Evolutionary conservation across 2,329 filamentous ascomycete genomes (phyloP).

Genomic region (Colletotrichum graminicola): DNA sequence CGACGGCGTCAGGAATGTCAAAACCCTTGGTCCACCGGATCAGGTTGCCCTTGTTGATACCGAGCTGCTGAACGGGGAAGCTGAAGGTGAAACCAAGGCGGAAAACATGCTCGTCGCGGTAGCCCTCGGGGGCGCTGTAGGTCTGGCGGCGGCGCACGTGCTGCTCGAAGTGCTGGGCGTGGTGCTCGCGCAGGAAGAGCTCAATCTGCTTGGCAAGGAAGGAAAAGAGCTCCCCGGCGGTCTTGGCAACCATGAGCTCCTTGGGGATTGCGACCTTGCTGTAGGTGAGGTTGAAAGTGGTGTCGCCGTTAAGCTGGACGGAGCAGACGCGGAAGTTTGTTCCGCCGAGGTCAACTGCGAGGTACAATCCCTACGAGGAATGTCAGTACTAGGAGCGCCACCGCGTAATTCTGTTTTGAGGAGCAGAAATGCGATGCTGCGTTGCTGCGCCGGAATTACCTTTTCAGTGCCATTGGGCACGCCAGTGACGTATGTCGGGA

Average conservation of each 20-base stretch:
- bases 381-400: slow-evolving; percentile 28
- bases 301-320: slow-evolving; percentile 91
- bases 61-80: slow-evolving; percentile 93
- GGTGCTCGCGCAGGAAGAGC: slow-evolving; percentile 86
- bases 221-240: slow-evolving; percentile 86
- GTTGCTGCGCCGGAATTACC: slow-evolving; percentile 61
- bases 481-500: slow-evolving; percentile 95
- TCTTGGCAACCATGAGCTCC: slow-evolving; percentile 90
- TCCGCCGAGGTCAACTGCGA: slow-evolving; percentile 96
- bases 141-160: slow-evolving; percentile 75
- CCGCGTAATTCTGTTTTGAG: not conserved
- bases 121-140: slow-evolving; percentile 68
- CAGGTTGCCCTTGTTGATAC: slow-evolving; percentile 93
- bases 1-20: slow-evolving; percentile 93
- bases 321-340: slow-evolving; percentile 99
- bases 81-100: slow-evolving; percentile 98
- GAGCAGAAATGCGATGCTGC: slow-evolving; percentile 17
- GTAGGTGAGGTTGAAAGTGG: slow-evolving; percentile 92
- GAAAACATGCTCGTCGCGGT: slow-evolving; percentile 82
- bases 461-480: slow-evolving; percentile 98
- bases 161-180: slow-evolving; percentile 85
- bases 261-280: slow-evolving; percentile 92
- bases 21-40: slow-evolving; percentile 99
- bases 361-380: slow-evolving; percentile 85
- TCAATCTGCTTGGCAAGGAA: slow-evolving; percentile 96